Percentiles rank a stretch among this genome's conserved stretches.
phyloP scores from a whole-genome alignment of 306 rosid genomes.

The Cicer arietinum region DNA sequence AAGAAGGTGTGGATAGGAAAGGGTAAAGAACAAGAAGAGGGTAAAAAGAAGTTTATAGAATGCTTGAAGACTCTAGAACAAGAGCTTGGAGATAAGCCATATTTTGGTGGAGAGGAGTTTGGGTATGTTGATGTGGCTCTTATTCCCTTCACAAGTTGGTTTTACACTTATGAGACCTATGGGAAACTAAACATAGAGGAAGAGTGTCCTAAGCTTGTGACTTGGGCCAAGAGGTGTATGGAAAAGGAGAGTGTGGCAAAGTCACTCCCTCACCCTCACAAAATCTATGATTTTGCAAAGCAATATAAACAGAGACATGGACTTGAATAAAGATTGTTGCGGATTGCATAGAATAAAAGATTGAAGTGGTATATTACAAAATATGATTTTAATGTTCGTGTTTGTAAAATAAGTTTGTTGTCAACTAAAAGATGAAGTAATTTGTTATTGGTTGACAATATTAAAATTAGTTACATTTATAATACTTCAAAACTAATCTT shows the following conservation, averaged over 20 bases:
- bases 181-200: slow-evolving; percentile 53
- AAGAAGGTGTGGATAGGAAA: slow-evolving; percentile 52
- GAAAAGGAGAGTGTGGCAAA: slow-evolving; percentile 51
- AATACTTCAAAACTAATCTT: no score
- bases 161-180: slow-evolving; percentile 50
- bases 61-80: slow-evolving; percentile 49
- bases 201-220: slow-evolving; percentile 59
- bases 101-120: slow-evolving; percentile 56
- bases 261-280: slow-evolving; percentile 61
- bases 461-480: no score
- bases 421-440: neutral
- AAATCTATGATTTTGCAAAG: slow-evolving; percentile 48
- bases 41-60: slow-evolving; percentile 50
- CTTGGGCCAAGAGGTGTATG: slow-evolving; percentile 63
- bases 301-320: slow-evolving; percentile 48
- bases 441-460: neutral
- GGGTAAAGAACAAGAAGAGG: slow-evolving; percentile 55
- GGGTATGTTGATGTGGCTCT: slow-evolving; percentile 65
- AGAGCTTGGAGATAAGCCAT: slow-evolving; percentile 54
- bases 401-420: neutral
- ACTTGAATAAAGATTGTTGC: slow-evolving; percentile 29
- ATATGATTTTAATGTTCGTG: neutral
- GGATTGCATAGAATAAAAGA: neutral
- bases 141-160: slow-evolving; percentile 63
- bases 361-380: neutral